Evolutionary conservation across 345 rosid genomes (phyloP), one percentile per base, ranked within the genome.

Genomic region (Ricinus communis): DNA sequence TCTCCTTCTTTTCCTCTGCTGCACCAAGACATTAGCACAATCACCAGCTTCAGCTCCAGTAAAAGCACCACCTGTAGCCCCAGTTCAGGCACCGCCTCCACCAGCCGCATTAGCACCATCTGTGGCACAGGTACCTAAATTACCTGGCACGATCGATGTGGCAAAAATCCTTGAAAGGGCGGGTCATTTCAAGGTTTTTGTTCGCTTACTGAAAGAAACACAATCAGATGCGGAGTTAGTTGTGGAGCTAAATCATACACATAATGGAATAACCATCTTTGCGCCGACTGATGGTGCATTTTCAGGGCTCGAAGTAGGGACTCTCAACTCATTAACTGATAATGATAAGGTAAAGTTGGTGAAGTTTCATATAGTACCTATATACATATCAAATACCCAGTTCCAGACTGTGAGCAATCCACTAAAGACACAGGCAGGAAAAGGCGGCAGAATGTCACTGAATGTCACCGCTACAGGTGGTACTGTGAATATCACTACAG

Each of bases 391-490:
- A 19, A 66, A 19, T 38, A 2, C 80, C 22, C 81, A 74, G 57
- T 82, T 82, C 66, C 80, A 75, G 56, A 82, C 85, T 0, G 82
- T 74, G 59, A 82, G 80, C 66, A 82, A 82, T 67, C 85, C 85
- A 0, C 53, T 81, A 4, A 71, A 74, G 55, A 81, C 84, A 27
- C 70, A 71, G 27, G 84, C 84, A 6, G 84, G 80, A 1, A 76
- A 74, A 18, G 69, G 74, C 11, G 62, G 74, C 41, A 49, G 72
- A 24, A 54, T 81, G 10, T 65, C 78, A 1, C 73, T 77, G 12
- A 81, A 81, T 18, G 66, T 81, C 54, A 81, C 84, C 8, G 27
- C 72, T 14, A 14, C 71, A 3, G 72, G 62, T 6, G 45, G 40
- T 30, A 8, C 16, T 1, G 76, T 74, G 60, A 65, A 43, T 8